Percentiles rank a stretch among this genome's conserved stretches.
phyloP scores from a whole-genome alignment of 768 basidiomycete species.

The Lactarius trivialis region DNA sequence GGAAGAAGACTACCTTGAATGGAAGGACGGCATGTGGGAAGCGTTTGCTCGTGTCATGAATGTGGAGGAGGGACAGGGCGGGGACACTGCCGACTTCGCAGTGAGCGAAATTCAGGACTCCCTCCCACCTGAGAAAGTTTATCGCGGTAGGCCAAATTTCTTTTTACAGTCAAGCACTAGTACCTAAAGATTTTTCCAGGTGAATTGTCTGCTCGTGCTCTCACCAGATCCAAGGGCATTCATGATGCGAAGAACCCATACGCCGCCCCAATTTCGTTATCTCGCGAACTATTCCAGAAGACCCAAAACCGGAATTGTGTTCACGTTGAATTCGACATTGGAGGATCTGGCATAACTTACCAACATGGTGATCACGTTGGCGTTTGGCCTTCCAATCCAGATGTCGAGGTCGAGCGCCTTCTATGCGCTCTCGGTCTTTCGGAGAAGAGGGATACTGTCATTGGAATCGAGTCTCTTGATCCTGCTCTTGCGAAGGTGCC shows the following conservation, averaged over 20 bases:
- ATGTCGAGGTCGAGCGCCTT: constrained; percentile 84
- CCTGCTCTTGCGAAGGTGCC: constrained; percentile 97
- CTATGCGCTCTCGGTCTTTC: constrained; percentile 80
- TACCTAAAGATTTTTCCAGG: constrained; percentile 39
- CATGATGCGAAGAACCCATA: constrained; percentile 98
- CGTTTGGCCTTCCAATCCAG: constrained; percentile 94
- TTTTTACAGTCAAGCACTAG: neutral
- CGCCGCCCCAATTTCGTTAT: constrained; percentile 68
- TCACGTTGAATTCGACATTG: constrained; percentile 88
- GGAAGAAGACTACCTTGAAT: constrained; percentile 99
- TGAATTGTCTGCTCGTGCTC: constrained; percentile 91
- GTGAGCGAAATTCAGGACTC: constrained; percentile 71
- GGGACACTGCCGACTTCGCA: constrained; percentile 88
- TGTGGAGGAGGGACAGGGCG: constrained; percentile 95
- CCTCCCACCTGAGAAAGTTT: constrained; percentile 82
- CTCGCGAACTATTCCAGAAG: constrained; percentile 80
- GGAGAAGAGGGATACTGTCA: constrained; percentile 73
- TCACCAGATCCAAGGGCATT: constrained; percentile 90
- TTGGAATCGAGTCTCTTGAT: constrained; percentile 94
- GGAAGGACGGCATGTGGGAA: constrained; percentile 98
- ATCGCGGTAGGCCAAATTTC: constrained; percentile 56
- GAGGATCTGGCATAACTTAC: constrained; percentile 95
- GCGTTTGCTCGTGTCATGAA: constrained; percentile 74
- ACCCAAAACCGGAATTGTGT: constrained; percentile 82
- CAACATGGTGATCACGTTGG: constrained; percentile 98